Evolutionary conservation across 2,329 filamentous ascomycete genomes (phyloP).

Genomic region (Xylariaceae sp.): DNA sequence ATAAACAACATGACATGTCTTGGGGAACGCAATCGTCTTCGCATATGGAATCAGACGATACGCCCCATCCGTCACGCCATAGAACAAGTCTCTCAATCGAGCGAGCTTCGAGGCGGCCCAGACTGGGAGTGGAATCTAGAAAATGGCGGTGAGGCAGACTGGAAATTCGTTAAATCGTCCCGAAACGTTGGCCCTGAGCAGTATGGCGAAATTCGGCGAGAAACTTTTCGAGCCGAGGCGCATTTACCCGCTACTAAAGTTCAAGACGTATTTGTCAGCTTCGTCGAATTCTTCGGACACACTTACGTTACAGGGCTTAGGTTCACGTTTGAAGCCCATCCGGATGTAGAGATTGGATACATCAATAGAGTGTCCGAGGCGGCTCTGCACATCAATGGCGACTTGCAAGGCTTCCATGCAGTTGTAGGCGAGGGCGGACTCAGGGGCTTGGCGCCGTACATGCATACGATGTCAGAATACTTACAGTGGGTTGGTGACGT

Average conservation of each 20-base stretch:
- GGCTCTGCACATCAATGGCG: conserved; percentile 9
- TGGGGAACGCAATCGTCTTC: conserved; percentile 18
- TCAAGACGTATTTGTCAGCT: conserved; percentile 14
- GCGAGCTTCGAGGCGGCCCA: conserved; percentile 10
- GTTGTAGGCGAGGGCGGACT: conserved; percentile 18
- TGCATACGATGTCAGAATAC: conserved; percentile 14
- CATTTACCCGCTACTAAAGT: conserved; percentile 10
- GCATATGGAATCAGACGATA: conserved; percentile 21
- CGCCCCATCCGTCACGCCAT: conserved; percentile 15
- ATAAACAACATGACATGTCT: conserved; percentile 13
- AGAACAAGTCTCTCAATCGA: conserved; percentile 9
- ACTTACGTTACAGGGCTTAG: conserved; percentile 19
- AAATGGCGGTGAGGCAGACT: conserved; percentile 1
- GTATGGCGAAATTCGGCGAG: conserved; percentile 11
- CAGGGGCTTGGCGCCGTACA: conserved; percentile 15
- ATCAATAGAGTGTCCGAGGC: conserved; percentile 11
- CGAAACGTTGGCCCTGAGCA: conserved; percentile 5
- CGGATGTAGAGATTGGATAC: conserved; percentile 20
- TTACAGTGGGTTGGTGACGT: conserved; percentile 16
- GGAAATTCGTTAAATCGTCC: conserved; percentile 11
- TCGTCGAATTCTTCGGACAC: conserved; percentile 17
- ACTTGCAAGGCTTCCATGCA: conserved; percentile 17
- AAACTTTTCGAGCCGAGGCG: conserved; percentile 11
- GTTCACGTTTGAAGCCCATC: conserved; percentile 10
- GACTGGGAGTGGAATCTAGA: conserved; percentile 3